These are phyloP conservation scores for Syzygium jambos DNA, from an alignment of 345 rosid species.

Conservation along the genomic window DNA sequence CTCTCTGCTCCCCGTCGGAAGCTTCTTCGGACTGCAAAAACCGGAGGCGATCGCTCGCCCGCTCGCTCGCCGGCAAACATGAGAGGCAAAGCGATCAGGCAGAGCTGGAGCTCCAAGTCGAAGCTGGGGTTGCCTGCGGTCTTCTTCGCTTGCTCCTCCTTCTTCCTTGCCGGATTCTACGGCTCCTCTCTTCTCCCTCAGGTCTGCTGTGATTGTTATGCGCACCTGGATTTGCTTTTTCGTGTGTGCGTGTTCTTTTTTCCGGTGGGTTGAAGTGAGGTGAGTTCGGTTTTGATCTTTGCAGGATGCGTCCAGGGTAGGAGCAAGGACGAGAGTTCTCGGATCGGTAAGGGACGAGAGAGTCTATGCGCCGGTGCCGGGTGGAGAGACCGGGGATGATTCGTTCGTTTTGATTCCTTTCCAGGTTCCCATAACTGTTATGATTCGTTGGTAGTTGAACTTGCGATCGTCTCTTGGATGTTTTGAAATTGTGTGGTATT, in stretches of 20 bases:
- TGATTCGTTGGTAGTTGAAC: not conserved
- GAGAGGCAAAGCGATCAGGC: not conserved
- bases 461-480: not conserved
- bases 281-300: not conserved
- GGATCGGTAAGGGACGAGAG: slow-evolving; percentile 14
- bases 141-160: slow-evolving; percentile 17
- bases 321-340: slow-evolving; percentile 12
- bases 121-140: slow-evolving; percentile 20
- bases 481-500: not conserved
- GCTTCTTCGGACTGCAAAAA: not conserved
- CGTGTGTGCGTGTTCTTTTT: not conserved
- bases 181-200: slow-evolving; percentile 32
- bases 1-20: not conserved
- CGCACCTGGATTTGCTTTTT: not conserved
- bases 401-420: slow-evolving; percentile 35
- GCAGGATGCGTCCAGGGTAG: slow-evolving; percentile 7
- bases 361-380: slow-evolving; percentile 11
- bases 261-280: not conserved
- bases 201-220: slow-evolving; percentile 7
- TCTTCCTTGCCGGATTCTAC: slow-evolving; percentile 44
- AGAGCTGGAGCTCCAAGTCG: slow-evolving; percentile 7
- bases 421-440: slow-evolving; percentile 24
- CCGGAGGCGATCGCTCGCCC: not conserved
- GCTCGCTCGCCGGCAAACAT: not conserved
- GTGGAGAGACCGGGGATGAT: slow-evolving; percentile 41